A percentile compares a stretch with the other conserved stretches of the same genome.
Conservation (phyloP, 305 asterid species). For the Fraxinus sp. region DNA sequence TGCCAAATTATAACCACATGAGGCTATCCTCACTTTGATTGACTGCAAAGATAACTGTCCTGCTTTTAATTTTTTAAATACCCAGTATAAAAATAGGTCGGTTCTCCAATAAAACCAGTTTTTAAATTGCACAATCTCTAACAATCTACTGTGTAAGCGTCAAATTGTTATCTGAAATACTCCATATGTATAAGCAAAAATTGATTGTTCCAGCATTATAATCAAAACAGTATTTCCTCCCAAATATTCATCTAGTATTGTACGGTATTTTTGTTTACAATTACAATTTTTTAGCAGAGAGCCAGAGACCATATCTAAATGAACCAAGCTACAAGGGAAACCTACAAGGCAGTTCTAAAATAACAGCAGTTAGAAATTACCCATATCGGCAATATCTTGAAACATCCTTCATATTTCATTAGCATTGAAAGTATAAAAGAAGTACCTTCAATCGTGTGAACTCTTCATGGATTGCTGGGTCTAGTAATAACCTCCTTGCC, state of each 20-base stretch:
- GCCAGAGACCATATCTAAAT: neutral
- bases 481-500: constrained; percentile 80
- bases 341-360: neutral
- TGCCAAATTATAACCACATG: neutral
- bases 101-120: neutral
- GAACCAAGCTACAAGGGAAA: neutral
- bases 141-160: neutral
- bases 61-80: neutral
- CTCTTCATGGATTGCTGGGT: constrained; percentile 96
- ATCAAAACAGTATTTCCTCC: neutral
- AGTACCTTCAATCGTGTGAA: constrained; percentile 82
- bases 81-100: neutral
- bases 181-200: neutral
- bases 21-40: neutral
- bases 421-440: constrained; percentile 7
- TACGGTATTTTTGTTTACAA: neutral
- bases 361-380: constrained; percentile 5
- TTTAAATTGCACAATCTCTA: neutral
- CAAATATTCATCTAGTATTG: neutral
- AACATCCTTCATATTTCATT: constrained; percentile 8
- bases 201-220: neutral
- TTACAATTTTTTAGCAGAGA: neutral
- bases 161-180: neutral
- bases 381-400: neutral
- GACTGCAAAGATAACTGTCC: neutral